Base-by-base conservation (phyloP, 2,329 filamentous ascomycete genomes). In the Paramyrothecium sp. region DNA sequence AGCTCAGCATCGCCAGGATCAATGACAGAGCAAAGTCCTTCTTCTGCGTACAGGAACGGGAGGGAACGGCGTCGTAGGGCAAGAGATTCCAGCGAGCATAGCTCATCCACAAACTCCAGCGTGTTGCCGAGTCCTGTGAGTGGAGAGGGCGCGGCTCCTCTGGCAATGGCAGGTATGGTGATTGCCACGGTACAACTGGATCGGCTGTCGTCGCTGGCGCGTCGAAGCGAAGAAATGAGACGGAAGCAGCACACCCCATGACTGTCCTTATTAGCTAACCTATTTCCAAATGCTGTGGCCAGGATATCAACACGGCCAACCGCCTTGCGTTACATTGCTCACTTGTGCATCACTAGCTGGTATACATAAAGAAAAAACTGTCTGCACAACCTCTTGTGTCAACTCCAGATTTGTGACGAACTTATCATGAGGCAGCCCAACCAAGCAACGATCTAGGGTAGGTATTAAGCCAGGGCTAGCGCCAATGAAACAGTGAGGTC, bases 181-280 rank as follows among this genome's bases (percentile, higher is more conserved):
- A 48, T 72, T 60, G 71, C 68, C 33, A 65, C 65, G 33, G 60
- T 61, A 22, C 65, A 73, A n/a, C 58, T 73, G 34, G 71, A 73
- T 34, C 65, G 69, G n/a, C 56, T 73, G 54, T 72, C 67, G 53
- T 46, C 55, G 50, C 64, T 63, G 60, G 67, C 70, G 20, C 64
- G 65, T 53, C 30, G 56, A 23, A 51, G 53, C 34, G 56, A 60
- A 49, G 57, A 58, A 21, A 19, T 22, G 50, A 41, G 44, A 21
- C 33, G 56, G 53, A 47, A 12, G 55, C 51, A 19, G 26, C 5
- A n/a, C n/a, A n/a, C n/a, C n/a, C n/a, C n/a, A n/a, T n/a, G n/a
- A n/a, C n/a, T n/a, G n/a, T n/a, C n/a, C n/a, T n/a, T n/a, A n/a
- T n/a, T n/a, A n/a, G n/a, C n/a, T 30, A 30, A 30, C 26, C 26